Evolutionary conservation across 2,329 filamentous ascomycete genomes (phyloP).

Genomic region (Plenodomus lindquistii): DNA sequence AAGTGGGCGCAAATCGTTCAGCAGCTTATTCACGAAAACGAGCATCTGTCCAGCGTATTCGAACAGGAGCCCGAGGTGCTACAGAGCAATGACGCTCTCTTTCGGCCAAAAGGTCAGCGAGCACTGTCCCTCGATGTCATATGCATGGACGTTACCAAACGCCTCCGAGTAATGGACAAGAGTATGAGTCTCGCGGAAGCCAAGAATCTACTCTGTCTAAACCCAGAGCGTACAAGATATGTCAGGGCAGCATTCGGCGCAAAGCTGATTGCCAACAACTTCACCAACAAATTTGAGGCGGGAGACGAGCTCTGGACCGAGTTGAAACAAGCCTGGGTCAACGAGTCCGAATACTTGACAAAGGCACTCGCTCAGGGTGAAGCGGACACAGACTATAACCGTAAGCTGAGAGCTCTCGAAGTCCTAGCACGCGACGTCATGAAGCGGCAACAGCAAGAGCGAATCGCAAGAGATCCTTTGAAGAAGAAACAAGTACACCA

Average conservation of each 20-base stretch:
- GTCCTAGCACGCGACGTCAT: slow-evolving; percentile 75
- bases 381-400: slow-evolving; percentile 56
- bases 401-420: slow-evolving; percentile 69
- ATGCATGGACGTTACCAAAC: slow-evolving; percentile 80
- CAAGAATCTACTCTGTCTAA: slow-evolving; percentile 71
- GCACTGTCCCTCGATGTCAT: slow-evolving; percentile 76
- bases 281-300: slow-evolving; percentile 73
- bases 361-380: slow-evolving; percentile 57
- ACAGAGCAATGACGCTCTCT: slow-evolving; percentile 37
- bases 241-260: slow-evolving; percentile 69
- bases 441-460: slow-evolving; percentile 74
- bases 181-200: slow-evolving; percentile 75
- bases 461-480: slow-evolving; percentile 58
- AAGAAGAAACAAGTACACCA: slow-evolving; percentile 47
- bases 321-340: slow-evolving; percentile 70
- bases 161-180: slow-evolving; percentile 67
- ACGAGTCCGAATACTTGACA: slow-evolving; percentile 59
- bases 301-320: slow-evolving; percentile 72
- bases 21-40: slow-evolving; percentile 65
- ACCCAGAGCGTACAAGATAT: slow-evolving; percentile 68
- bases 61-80: slow-evolving; percentile 60
- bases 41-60: slow-evolving; percentile 66
- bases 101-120: slow-evolving; percentile 57
- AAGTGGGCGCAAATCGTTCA: slow-evolving; percentile 74
- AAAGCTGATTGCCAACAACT: slow-evolving; percentile 66